Evolutionary conservation across 129 eudicot species (phyloP).

Genomic region (Glebionis coronaria): DNA sequence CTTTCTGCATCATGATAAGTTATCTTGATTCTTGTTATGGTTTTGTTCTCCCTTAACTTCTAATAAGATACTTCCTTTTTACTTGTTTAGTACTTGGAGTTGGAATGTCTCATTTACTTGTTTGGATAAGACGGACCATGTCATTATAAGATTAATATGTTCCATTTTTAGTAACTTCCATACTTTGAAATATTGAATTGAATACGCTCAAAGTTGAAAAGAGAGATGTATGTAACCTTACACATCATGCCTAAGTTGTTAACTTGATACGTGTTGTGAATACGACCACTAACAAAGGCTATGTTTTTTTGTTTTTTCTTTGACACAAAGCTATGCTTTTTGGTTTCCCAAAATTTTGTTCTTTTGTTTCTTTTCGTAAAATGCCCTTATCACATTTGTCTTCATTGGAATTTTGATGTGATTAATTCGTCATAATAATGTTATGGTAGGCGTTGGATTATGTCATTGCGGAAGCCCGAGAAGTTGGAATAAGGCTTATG

Average conservation of each 20-base stretch:
- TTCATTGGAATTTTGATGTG: not conserved
- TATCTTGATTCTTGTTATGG: not conserved
- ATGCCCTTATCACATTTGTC: not conserved
- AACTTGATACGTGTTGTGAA: not conserved
- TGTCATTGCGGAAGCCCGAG: constrained; percentile 86
- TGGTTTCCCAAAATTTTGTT: not conserved
- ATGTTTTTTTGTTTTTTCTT: not conserved
- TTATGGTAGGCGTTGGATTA: constrained; percentile 68
- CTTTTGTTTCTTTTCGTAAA: not conserved
- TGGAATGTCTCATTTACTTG: not conserved
- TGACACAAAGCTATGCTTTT: no score
- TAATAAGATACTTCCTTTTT: no score
- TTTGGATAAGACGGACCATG: not conserved
- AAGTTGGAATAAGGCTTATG: constrained; percentile 62
- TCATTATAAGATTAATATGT: not conserved
- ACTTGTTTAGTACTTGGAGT: not conserved
- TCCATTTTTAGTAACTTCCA: constrained; percentile 16
- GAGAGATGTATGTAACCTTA: not conserved
- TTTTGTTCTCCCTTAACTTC: not conserved
- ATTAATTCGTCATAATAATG: constrained; percentile 2
- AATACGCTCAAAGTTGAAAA: not conserved
- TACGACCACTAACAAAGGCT: not conserved
- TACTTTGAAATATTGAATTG: not conserved
- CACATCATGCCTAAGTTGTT: not conserved
- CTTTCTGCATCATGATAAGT: not conserved